Base-by-base conservation (phyloP, 768 basidiomycete genomes). In the Udeniomyces megalosporus region DNA sequence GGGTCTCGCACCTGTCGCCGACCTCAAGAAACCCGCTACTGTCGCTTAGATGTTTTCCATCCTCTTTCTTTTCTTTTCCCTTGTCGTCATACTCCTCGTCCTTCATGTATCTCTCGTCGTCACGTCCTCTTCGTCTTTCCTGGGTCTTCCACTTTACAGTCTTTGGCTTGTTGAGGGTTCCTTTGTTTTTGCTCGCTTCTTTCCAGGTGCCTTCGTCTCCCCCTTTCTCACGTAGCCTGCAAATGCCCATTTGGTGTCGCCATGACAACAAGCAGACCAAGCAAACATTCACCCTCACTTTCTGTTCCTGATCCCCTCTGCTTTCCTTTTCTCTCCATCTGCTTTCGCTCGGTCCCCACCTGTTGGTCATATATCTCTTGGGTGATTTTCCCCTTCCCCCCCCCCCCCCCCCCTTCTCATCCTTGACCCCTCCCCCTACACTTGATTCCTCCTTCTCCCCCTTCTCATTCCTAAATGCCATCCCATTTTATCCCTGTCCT, bases 401-500 rank as follows among this genome's bases (percentile, higher is more conserved):
- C 20, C 15, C 5, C 66, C 4, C 65, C 64, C 1, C 51, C 62
- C 47, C 63, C 64, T 54, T 65, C 63, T 15, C 61, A 59, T n/a
- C 44, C 29, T 22, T 48, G 44, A 57, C 48, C 34, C 49, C 58
- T 61, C 26, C 54, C 32, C n/a, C 44, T 56, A n/a, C n/a, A n/a
- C n/a, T n/a, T n/a, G n/a, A n/a, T n/a, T n/a, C n/a, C 29, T 28
- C 53, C 42, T 45, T 92, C 89, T 71, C 67, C 70, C 29, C 85
- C 95, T 49, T 96, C 95, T 76, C 78, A 88, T 67, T 74, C 86
- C 54, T 91, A 97, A 73, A 72, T 96, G 17, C 69, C 86, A 34
- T 22, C 22, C 17, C 29, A 5, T 22, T n/a, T 26, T 3, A n/a
- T 35, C n/a, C 47, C 45, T 44, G 20, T 44, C 3, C 49, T 31